Percentiles rank a stretch among this genome's conserved stretches.
phyloP scores from a whole-genome alignment of 805 yeast species.

The Millerago galiae region DNA sequence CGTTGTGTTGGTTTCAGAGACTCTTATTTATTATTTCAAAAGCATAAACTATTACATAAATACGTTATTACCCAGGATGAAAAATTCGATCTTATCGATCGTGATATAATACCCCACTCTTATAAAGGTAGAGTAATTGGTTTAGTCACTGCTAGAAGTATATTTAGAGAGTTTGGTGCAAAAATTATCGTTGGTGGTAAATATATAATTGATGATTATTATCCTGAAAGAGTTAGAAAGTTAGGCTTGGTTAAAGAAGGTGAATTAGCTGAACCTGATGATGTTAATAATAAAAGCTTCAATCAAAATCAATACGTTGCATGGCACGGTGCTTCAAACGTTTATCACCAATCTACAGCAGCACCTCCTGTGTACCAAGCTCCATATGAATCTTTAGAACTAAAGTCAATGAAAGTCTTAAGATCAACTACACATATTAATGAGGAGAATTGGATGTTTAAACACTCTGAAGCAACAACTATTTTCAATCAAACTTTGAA shows the following conservation, averaged over 20 bases:
- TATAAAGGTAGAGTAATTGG: conserved; percentile 89
- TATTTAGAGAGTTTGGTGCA: conserved; percentile 90
- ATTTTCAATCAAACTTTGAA: conserved; percentile 60
- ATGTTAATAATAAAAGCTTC: conserved; percentile 32
- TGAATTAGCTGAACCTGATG: conserved; percentile 64
- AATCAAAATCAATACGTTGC: conserved; percentile 47
- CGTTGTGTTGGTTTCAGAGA: conserved; percentile 92
- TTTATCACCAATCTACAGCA: conserved; percentile 28
- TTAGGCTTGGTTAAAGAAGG: conserved; percentile 65
- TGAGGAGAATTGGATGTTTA: conserved; percentile 79
- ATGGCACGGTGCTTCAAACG: conserved; percentile 42
- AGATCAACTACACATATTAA: conserved; percentile 27
- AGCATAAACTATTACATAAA: conserved; percentile 71
- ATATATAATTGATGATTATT: conserved; percentile 81
- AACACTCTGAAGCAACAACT: conserved; percentile 73
- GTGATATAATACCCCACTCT: conserved; percentile 80
- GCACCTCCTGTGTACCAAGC: conserved; percentile 6
- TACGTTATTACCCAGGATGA: conserved; percentile 69
- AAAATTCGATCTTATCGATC: conserved; percentile 73
- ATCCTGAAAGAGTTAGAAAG: conserved; percentile 47
- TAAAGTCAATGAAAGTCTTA: conserved; percentile 19
- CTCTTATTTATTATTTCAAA: conserved; percentile 82
- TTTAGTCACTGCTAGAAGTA: conserved; percentile 83
- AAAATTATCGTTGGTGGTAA: conserved; percentile 73
- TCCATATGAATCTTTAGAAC: conserved; percentile 16